Conservation (phyloP, 306 rosid species). For the Urtica urens region DNA sequence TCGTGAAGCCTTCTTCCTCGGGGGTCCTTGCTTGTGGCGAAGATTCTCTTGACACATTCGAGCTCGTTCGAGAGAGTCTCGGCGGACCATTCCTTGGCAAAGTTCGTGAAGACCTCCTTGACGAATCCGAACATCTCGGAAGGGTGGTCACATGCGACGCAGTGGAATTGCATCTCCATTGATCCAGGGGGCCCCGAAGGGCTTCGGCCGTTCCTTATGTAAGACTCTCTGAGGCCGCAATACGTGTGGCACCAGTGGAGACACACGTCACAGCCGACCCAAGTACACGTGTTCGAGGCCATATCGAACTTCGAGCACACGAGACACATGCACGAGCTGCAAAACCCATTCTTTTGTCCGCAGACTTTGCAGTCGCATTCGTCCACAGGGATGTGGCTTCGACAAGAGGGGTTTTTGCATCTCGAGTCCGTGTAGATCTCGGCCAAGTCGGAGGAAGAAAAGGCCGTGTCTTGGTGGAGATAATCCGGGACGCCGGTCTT, state of each 20-base stretch:
- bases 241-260: slow-evolving; percentile 97
- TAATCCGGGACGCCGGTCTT: slow-evolving; percentile 60
- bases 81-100: slow-evolving; percentile 79
- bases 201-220: slow-evolving; percentile 78
- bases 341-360: slow-evolving; percentile 74
- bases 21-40: slow-evolving; percentile 73
- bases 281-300: slow-evolving; percentile 85
- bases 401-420: slow-evolving; percentile 67
- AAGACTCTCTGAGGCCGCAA: slow-evolving; percentile 76
- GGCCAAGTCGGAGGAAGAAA: slow-evolving; percentile 56
- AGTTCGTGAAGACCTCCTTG: slow-evolving; percentile 86
- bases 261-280: slow-evolving; percentile 99
- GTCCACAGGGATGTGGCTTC: slow-evolving; percentile 70
- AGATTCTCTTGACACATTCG: slow-evolving; percentile 81
- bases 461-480: slow-evolving; percentile 38
- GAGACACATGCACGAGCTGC: slow-evolving; percentile 94
- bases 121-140: slow-evolving; percentile 99
- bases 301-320: slow-evolving; percentile 86
- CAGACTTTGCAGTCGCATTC: slow-evolving; percentile 99
- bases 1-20: slow-evolving; percentile 75
- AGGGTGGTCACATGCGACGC: slow-evolving; percentile 94
- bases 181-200: slow-evolving; percentile 50
- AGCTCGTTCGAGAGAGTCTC: slow-evolving; percentile 76
- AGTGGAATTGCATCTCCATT: slow-evolving; percentile 94
- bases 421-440: slow-evolving; percentile 68